These are phyloP conservation scores for Naganishia sp. DNA, from an alignment of 1,284 basidiomycete genomes.

Conservation along the genomic window DNA sequence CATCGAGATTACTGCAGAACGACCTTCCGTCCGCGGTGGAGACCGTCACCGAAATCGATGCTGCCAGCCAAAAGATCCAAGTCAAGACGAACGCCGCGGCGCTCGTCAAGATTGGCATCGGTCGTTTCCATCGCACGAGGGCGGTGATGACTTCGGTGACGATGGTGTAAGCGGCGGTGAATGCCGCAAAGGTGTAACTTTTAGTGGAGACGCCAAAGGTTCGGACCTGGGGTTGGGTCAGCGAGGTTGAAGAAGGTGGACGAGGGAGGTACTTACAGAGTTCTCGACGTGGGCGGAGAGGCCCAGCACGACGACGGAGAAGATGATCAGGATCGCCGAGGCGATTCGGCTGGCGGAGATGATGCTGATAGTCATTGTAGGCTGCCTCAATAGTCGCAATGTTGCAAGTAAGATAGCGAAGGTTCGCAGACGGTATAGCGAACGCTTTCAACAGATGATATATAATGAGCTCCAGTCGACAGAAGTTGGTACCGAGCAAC, in stretches of 20 bases:
- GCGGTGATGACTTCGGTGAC: constrained; percentile 33
- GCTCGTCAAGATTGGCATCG: constrained; percentile 12
- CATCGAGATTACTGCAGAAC: constrained; percentile 40
- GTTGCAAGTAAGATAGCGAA: no score
- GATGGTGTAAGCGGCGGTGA: constrained; percentile 41
- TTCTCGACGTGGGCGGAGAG: constrained; percentile 42
- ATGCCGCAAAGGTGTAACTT: constrained; percentile 38
- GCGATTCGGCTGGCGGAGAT: constrained; percentile 22
- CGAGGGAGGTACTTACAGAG: constrained; percentile 34
- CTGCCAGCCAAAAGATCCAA: constrained; percentile 41
- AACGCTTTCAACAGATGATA: no score
- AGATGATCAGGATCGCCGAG: constrained; percentile 37
- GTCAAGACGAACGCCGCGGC: background rate
- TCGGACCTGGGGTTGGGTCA: constrained; percentile 33
- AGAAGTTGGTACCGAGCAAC: no score
- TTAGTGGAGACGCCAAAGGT: constrained; percentile 35
- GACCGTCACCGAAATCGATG: constrained; percentile 34
- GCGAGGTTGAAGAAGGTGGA: background rate
- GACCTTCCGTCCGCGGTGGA: constrained; percentile 36
- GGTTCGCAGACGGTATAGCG: no score
- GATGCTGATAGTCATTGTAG: constrained; percentile 12
- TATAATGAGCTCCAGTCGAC: no score
- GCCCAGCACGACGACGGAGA: constrained; percentile 39
- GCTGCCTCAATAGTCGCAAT: no score
- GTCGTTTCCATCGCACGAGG: constrained; percentile 23